These are phyloP conservation scores for Hemisphaericaspora xylanilytica DNA, from an alignment of 1,139 yeast genomes.

Conservation along the genomic window DNA sequence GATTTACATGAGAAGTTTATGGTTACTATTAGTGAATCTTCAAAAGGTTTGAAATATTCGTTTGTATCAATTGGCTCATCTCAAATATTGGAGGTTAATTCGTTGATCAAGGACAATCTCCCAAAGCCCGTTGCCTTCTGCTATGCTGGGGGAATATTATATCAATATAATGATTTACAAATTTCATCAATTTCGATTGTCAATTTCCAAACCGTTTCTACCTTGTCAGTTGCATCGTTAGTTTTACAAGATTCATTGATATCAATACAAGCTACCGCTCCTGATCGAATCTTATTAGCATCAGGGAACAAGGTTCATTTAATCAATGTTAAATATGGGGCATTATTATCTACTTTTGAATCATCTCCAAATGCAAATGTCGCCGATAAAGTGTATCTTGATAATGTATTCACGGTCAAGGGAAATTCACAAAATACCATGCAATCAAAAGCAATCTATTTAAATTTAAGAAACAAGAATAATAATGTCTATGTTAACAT, in stretches of 20 bases:
- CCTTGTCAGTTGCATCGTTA: constrained; percentile 22
- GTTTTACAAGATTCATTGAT: constrained; percentile 16
- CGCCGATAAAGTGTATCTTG: constrained; percentile 28
- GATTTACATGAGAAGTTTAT: constrained; percentile 23
- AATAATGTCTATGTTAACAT: constrained; percentile 45
- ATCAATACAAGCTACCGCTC: constrained; percentile 37
- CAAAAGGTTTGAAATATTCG: constrained; percentile 18
- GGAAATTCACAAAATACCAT: constrained; percentile 42
- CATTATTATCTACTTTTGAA: constrained; percentile 39
- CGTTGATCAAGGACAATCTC: constrained; percentile 8
- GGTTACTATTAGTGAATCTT: constrained; percentile 20
- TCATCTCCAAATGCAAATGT: constrained; percentile 16
- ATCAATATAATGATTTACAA: constrained; percentile 21
- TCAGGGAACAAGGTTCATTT: constrained; percentile 38
- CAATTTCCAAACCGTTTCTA: constrained; percentile 21
- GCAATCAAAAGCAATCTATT: constrained; percentile 43
- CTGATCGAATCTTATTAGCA: constrained; percentile 46
- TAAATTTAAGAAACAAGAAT: constrained; percentile 42
- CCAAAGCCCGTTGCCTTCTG: constrained; percentile 17
- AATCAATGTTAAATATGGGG: constrained; percentile 43
- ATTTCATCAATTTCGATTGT: constrained; percentile 23
- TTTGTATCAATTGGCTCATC: constrained; percentile 23
- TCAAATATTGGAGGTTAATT: constrained; percentile 22
- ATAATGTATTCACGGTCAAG: constrained; percentile 38
- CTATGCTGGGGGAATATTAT: constrained; percentile 28